Base-by-base conservation (phyloP, 805 yeast species). In the Ogataea corticis region DNA sequence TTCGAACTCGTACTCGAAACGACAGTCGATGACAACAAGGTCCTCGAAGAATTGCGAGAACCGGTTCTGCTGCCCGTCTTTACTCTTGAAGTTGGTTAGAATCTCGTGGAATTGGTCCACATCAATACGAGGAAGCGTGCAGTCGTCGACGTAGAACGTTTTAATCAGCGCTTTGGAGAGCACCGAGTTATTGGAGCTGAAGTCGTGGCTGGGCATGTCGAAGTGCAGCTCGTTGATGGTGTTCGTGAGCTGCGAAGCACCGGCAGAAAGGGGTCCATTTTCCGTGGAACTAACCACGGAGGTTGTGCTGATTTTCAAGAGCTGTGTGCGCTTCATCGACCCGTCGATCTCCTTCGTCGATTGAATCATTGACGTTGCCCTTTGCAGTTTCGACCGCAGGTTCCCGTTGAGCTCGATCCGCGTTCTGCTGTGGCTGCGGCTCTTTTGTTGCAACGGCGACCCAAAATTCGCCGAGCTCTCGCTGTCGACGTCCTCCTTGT, bases 1-100 rank as follows among this genome's bases (percentile, higher is more conserved):
- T 33, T 79, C 73, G 64, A 72, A 94, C 66, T 94, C 99, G 69
- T 92, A 92, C 56, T 83, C 88, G 61, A 94, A 94, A 43, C 99
- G 79, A 62, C 98, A 90, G 67, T 94, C 99, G 9, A 94, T 71
- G 14, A 94, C 70, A 7, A 77, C 55, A 33, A 77, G 67, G 28
- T 79, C 77, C 49, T 80, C 80, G 57, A 82, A 89, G 41, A 68
- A 68, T 17, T 73, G 64, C 13, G 65, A 52, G 54, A 70, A 69
- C 13, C 65, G 57, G 17, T 43, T 50, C 11, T 45, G 35, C 69
- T 70, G 21, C 58, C 58, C 10, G 72, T 56, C 30, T 75, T 69
- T 42, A 41, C 56, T 58, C 52, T 61, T 69, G 44, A 68, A 73
- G 67, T 60, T 76, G 52, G 50, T 46, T 12, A 87, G 63, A 37